Base-by-base conservation (phyloP, 331 rosid genomes). In the Prunus yedoensis region DNA sequence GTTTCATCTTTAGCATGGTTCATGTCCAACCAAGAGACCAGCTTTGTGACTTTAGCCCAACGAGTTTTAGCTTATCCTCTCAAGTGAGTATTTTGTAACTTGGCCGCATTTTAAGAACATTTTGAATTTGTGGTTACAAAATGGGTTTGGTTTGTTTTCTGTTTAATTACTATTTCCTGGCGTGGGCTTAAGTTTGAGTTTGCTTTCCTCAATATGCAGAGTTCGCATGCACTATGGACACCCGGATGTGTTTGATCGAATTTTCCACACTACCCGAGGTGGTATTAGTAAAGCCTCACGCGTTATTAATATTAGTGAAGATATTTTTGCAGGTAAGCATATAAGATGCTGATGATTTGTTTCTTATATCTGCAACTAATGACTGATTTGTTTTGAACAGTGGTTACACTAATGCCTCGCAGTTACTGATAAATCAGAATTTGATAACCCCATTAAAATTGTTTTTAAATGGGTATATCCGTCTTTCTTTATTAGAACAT, bases 221-320 rank as follows among this genome's bases (percentile, higher is more conserved):
- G 97, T 92, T 16, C 97, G 99, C 59, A 94, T 94, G 99, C 99
- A 94, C 87, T 94, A 94, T 81, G 99, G 99, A 57, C 97, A 94
- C 80, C 99, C 99, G 12, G 99, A 94, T 84, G 97, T 94, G 69
- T 94, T 94, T 86, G 99, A 94, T 70, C 86, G 99, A 59, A 75
- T 94, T 74, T 94, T 94, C 85, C 99, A 94, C 76, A 89, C 90
- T 77, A 91, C 99, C 53, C 89, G 99, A 16, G 99, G 99, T 76
- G 99, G 99, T 78, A 92, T 94, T 74, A 92, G 99, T 81, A 94
- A 94, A 88, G 89, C 97, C n/a, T 94, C 99, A 8, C 96, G 99
- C 64, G 96, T 94, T 68, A 92, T 94, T 70, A 94, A 94, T 78
- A 94, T 94, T 72, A 94, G 99, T 84, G 99, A 94, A 85, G 99